Evolutionary conservation across 805 yeast genomes (phyloP), one percentile per base, ranked within the genome.

Genomic region (Starmerella bombicola): DNA sequence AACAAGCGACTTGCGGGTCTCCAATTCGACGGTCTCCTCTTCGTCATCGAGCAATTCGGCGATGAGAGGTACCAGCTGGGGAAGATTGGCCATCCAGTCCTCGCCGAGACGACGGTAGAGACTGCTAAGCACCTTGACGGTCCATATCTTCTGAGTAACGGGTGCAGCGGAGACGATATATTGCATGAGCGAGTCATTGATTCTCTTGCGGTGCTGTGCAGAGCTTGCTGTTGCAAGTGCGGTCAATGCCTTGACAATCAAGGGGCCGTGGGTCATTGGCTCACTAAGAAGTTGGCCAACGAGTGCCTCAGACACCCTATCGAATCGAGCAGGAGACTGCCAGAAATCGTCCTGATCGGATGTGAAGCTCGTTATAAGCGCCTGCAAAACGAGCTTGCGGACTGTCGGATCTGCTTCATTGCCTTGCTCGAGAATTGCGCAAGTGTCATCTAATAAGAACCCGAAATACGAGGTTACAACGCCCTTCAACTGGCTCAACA

Each of bases 41-140:
- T 91, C 97, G 57, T 86, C 97, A 57, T 91, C 99, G 47, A 91
- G 68, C 43, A 91, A 65, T 63, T 91, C 99, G 6, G 97, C 95
- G 59, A 91, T 83, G 45, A 83, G 71, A 25, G 99, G 99, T 47
- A 91, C 94, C 52, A 91, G 70, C 57, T 86, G 95, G 19, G 98
- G 98, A 53, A 91, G 68, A 66, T 81, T 70, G 25, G 79, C 67
- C 49, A 91, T 70, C 98, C 97, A 91, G 58, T 78, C 83, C 54
- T 91, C 97, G 41, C 97, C 96, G 53, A 85, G 79, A 66, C 81
- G 81, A 50, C 81, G 80, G 69, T 85, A 91, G 24, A 91, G 74
- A 20, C 76, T 68, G 60, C 82, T 83, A 58, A 91, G 70, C 2
- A 82, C 67, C 58, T 78, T 75, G 40, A 83, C 72, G 20, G 96